Evolutionary conservation across 1,284 basidiomycete species (phyloP), one percentile per base, ranked within the genome.

Genomic region (Microbotryomycetes sp.): DNA sequence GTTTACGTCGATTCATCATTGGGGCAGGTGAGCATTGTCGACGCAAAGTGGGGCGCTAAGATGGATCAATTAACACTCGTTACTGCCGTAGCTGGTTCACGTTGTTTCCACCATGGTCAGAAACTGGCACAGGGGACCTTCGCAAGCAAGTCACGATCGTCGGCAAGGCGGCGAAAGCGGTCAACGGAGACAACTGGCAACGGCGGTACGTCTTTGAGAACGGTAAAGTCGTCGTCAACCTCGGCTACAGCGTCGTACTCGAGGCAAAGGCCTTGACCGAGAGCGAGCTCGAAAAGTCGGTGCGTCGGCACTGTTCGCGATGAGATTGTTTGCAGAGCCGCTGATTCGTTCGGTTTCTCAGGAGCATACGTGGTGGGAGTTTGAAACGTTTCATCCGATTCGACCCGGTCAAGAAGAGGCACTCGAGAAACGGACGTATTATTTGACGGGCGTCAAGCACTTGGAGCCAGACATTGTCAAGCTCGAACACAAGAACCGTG

Each of bases 1-100:
- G 27, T 61, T 71, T 59, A 69, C 70, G 16, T 69, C 66, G 5
- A 50, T 71, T 0, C 70, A 71, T 52, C 70, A 71, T 48, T 71
- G 70, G 70, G 64, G 63, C 11, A 53, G 52, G 11, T 64, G 47
- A 48, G 57, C 57, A 27, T 52, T 54, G 41, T 52, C n/a, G n/a
- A n/a, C n/a, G n/a, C n/a, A n/a, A n/a, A n/a, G n/a, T n/a, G n/a
- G n/a, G n/a, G n/a, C n/a, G n/a, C n/a, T n/a, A n/a, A n/a, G n/a
- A 21, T 2, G 15, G 35, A 5, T 21, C 3, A 9, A 48, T 45
- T 49, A 50, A 27, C 45, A 64, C 54, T 49, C 54, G 7, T n/a
- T 61, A 30, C 51, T 52, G 15, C 50, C 30, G 54, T 48, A 55
- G 52, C 24, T 61, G 65, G 66, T 60, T 63, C 64, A 57, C 65